These are phyloP conservation scores for Xylariales sp. DNA, from an alignment of 2,329 filamentous ascomycete genomes.

Conservation along the genomic window DNA sequence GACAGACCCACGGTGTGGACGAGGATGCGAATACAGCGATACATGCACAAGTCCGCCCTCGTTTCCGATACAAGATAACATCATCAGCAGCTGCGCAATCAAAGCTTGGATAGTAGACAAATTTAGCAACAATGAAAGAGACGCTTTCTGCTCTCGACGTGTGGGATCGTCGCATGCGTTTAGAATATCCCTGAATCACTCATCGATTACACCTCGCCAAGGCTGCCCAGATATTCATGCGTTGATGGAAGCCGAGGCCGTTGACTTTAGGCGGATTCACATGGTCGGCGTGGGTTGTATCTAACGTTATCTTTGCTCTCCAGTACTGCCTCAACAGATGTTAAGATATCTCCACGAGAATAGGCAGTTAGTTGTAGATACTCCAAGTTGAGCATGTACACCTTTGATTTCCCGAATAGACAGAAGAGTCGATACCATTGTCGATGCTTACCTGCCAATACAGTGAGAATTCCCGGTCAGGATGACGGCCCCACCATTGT, in stretches of 20 bases:
- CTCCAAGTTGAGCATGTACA: neutral
- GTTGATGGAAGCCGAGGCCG: too few species aligned
- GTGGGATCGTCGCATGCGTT: too few species aligned
- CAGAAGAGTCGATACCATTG: neutral
- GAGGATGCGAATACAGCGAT: neutral
- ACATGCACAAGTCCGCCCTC: neutral
- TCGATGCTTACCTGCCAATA: slow-evolving; percentile 4
- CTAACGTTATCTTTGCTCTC: too few species aligned
- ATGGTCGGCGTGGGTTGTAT: too few species aligned
- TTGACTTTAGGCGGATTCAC: too few species aligned
- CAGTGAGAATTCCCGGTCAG: slow-evolving; percentile 5
- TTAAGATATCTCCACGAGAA: slow-evolving; percentile 3
- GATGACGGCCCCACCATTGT: slow-evolving; percentile 5
- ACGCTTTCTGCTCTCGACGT: too few species aligned
- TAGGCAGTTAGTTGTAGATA: neutral
- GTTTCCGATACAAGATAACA: neutral
- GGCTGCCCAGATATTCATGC: too few species aligned
- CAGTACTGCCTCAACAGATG: too few species aligned
- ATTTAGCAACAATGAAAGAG: slow-evolving; percentile 2
- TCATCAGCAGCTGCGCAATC: slow-evolving; percentile 5
- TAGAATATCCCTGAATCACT: too few species aligned
- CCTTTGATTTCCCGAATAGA: slow-evolving; percentile 1
- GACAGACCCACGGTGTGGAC: neutral
- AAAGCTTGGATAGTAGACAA: neutral
- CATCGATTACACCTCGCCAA: too few species aligned